Conservation (phyloP, 2,329 filamentous ascomycete species). For the Penicillium sp. region DNA sequence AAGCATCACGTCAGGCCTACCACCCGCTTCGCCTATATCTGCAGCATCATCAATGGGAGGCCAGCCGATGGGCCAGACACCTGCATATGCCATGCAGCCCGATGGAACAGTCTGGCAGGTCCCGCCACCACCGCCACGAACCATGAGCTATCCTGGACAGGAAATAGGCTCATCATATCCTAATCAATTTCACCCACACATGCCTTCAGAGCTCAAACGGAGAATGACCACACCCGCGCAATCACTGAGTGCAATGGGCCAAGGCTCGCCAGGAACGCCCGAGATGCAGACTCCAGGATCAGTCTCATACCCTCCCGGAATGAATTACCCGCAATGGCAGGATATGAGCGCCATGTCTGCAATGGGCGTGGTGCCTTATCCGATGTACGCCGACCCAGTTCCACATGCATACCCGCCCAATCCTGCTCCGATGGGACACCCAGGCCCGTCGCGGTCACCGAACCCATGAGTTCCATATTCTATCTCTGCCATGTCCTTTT, state of each 20-base stretch:
- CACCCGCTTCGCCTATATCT: conserved; percentile 30
- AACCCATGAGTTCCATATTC: conserved; percentile 17
- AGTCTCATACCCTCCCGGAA: conserved; percentile 32
- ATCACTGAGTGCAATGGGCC: conserved; percentile 20
- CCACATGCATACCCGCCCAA: conserved; percentile 26
- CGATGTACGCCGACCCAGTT: conserved; percentile 30
- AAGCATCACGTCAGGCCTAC: conserved; percentile 28
- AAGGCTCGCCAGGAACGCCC: conserved; percentile 21
- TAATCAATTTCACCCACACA: conserved; percentile 29
- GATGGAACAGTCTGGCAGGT: conserved; percentile 40
- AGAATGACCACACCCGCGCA: conserved; percentile 39
- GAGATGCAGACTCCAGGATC: conserved; percentile 30
- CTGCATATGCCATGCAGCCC: conserved; percentile 35
- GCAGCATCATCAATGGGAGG: conserved; percentile 31
- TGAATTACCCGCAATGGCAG: conserved; percentile 33
- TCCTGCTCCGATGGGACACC: conserved; percentile 34
- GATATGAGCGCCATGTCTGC: conserved; percentile 29
- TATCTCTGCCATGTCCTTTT: neutral
- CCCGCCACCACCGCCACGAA: conserved; percentile 25
- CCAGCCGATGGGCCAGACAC: conserved; percentile 29
- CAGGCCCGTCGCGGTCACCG: conserved; percentile 24
- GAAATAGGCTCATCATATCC: conserved; percentile 31
- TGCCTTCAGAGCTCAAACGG: conserved; percentile 35
- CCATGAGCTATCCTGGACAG: conserved; percentile 37
- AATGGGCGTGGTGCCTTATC: conserved; percentile 35